A percentile compares a stretch with the other conserved stretches of the same genome.
Evolutionary conservation across 768 basidiomycete genomes (phyloP).

Genomic region (Boletus rufocinnamomeus): DNA sequence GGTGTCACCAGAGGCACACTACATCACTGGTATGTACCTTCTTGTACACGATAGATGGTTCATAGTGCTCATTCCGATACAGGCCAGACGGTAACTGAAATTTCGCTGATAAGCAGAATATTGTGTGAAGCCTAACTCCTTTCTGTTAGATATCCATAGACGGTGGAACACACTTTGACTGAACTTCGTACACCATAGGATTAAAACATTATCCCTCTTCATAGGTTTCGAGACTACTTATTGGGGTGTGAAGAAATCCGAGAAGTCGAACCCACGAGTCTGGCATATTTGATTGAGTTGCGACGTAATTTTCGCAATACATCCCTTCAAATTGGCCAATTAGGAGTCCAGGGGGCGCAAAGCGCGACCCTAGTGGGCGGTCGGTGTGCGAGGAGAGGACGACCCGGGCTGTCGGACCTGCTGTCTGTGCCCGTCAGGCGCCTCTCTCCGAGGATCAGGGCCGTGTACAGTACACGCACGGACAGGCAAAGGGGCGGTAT

Average conservation of each 20-base stretch:
- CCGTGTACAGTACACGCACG: no score
- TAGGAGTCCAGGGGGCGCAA: no score
- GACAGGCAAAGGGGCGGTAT: no score
- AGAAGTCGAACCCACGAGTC: no score
- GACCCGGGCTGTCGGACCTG: no score
- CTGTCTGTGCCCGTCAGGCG: no score
- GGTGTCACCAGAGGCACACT: constrained; percentile 35
- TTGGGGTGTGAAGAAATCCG: not conserved
- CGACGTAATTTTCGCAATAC: no score
- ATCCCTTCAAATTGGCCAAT: no score
- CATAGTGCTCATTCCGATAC: not conserved
- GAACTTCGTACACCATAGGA: not conserved
- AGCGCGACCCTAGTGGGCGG: no score
- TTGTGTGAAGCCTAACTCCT: not conserved
- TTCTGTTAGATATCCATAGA: constrained; percentile 26
- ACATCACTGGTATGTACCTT: constrained; percentile 34
- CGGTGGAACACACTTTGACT: constrained; percentile 30
- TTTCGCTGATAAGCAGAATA: not conserved
- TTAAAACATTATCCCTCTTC: not conserved
- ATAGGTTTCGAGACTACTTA: not conserved
- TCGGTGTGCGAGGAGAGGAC: no score
- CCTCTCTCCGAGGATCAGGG: no score
- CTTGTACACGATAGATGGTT: not conserved
- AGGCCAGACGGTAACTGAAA: constrained; percentile 31
- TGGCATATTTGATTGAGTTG: no score